These are phyloP conservation scores for Mortierella antarctica DNA, from an alignment of 192 early-diverging fungal genomes.

Conservation along the genomic window DNA sequence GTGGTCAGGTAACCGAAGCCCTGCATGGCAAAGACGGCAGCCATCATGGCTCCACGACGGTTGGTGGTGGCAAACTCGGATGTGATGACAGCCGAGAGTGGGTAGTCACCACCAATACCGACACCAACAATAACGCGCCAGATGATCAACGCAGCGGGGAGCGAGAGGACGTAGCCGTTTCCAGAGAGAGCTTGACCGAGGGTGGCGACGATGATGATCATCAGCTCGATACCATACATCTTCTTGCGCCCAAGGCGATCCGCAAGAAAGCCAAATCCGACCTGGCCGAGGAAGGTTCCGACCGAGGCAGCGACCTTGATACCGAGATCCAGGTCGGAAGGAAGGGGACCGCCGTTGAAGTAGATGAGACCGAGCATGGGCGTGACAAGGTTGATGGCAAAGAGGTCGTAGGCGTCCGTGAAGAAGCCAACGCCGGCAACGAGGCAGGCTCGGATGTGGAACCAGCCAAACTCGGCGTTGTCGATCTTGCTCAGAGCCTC, in stretches of 20 bases:
- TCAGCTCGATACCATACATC: constrained; percentile 91
- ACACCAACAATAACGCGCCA: constrained; percentile 94
- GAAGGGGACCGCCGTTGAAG: constrained; percentile 61
- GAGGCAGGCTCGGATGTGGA: constrained; percentile 78
- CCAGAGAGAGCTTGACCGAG: constrained; percentile 83
- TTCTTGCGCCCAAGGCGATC: constrained; percentile 90
- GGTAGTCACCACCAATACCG: constrained; percentile 97
- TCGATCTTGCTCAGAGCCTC: constrained; percentile 65
- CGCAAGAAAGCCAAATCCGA: constrained; percentile 77
- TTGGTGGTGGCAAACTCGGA: constrained; percentile 90
- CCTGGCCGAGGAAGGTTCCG: constrained; percentile 92
- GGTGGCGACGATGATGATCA: constrained; percentile 92
- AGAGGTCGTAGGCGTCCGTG: constrained; percentile 95
- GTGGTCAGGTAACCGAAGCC: constrained; percentile 90
- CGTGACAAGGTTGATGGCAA: constrained; percentile 89
- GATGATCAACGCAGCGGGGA: constrained; percentile 74
- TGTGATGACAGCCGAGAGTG: constrained; percentile 92
- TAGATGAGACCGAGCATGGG: constrained; percentile 85
- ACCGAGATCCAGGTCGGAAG: constrained; percentile 77
- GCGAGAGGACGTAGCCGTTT: constrained; percentile 72
- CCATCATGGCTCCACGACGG: constrained; percentile 90
- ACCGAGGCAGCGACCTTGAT: constrained; percentile 89
- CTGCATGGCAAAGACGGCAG: constrained; percentile 93
- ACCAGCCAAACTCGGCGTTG: constrained; percentile 83
- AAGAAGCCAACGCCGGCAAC: constrained; percentile 87